A percentile compares a stretch with the other conserved stretches of the same genome.
These are phyloP conservation scores for Aspergillus ruber DNA, from an alignment of 2,329 filamentous ascomycete species.

Conservation along the genomic window DNA sequence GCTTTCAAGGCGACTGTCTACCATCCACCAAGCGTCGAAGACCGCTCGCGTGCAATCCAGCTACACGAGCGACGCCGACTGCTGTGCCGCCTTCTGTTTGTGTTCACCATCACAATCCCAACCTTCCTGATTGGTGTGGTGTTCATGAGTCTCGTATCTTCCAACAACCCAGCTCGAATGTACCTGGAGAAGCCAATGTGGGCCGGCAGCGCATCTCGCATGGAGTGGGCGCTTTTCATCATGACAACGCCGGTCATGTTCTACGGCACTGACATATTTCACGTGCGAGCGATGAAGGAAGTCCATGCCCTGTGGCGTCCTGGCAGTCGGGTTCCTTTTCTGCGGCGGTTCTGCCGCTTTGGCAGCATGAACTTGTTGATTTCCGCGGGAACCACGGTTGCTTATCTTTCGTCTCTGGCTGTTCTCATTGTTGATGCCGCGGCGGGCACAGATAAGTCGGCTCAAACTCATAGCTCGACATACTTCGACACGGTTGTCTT, in stretches of 20 bases:
- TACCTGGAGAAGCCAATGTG: constrained; percentile 67
- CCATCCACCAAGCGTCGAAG: constrained; percentile 76
- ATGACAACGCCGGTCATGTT: constrained; percentile 83
- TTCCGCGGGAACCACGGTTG: constrained; percentile 79
- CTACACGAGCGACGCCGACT: constrained; percentile 63
- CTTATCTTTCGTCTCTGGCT: constrained; percentile 74
- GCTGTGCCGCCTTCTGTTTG: constrained; percentile 63
- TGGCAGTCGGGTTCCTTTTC: constrained; percentile 64
- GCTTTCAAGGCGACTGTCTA: constrained; percentile 64
- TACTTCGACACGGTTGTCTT: constrained; percentile 96
- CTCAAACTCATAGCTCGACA: constrained; percentile 50
- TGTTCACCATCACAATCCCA: constrained; percentile 65
- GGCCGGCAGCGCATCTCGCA: constrained; percentile 63
- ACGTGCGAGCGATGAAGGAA: constrained; percentile 71
- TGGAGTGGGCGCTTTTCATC: constrained; percentile 73
- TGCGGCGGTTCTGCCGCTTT: constrained; percentile 80
- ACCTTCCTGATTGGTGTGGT: constrained; percentile 83
- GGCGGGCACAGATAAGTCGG: constrained; percentile 18
- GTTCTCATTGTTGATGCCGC: constrained; percentile 60
- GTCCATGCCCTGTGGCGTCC: constrained; percentile 69
- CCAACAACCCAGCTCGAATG: constrained; percentile 50
- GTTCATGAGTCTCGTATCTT: constrained; percentile 75
- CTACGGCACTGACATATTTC: constrained; percentile 79
- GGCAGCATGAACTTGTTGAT: constrained; percentile 96
- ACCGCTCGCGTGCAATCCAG: constrained; percentile 68